Evolutionary conservation across 1,139 yeast species (phyloP).

Genomic region (Candida sojae): DNA sequence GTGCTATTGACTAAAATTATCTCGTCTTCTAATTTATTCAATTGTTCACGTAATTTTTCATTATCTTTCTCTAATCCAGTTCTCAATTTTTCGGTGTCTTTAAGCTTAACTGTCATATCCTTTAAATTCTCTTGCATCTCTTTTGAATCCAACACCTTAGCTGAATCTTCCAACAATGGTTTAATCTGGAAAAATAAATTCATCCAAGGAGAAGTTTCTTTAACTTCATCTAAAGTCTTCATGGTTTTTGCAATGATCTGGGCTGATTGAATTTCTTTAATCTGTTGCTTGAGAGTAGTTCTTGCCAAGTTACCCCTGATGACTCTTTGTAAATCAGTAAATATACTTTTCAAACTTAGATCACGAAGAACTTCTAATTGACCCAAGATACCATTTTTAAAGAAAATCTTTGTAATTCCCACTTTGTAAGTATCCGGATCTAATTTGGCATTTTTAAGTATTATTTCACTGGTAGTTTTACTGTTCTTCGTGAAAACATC

Average conservation of each 20-base stretch:
- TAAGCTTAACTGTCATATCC: conserved; percentile 35
- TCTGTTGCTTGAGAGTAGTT: conserved; percentile 44
- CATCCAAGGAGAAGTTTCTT: conserved; percentile 74
- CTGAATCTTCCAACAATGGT: conserved; percentile 73
- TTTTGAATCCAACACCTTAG: conserved; percentile 56
- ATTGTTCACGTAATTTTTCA: conserved; percentile 40
- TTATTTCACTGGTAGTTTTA: conserved; percentile 68
- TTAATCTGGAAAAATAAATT: conserved; percentile 68
- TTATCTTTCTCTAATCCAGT: conserved; percentile 51
- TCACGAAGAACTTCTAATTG: conserved; percentile 81
- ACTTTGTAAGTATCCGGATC: conserved; percentile 71
- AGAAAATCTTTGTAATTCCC: conserved; percentile 85
- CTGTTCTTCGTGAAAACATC: conserved; percentile 50
- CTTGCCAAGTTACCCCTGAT: conserved; percentile 68
- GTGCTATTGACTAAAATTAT: conserved; percentile 27
- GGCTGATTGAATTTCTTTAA: conserved; percentile 70
- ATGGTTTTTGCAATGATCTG: conserved; percentile 68
- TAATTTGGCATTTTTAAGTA: conserved; percentile 61
- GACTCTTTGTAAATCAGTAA: conserved; percentile 67
- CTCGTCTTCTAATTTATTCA: conserved; percentile 52
- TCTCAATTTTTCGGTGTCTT: conserved; percentile 45
- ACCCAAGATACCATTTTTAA: conserved; percentile 93
- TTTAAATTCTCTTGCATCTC: conserved; percentile 54
- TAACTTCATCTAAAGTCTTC: conserved; percentile 51
- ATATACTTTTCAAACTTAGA: conserved; percentile 53